Evolutionary conservation across 2,329 filamentous ascomycete genomes (phyloP).

Genomic region (Acarospora socialis): DNA sequence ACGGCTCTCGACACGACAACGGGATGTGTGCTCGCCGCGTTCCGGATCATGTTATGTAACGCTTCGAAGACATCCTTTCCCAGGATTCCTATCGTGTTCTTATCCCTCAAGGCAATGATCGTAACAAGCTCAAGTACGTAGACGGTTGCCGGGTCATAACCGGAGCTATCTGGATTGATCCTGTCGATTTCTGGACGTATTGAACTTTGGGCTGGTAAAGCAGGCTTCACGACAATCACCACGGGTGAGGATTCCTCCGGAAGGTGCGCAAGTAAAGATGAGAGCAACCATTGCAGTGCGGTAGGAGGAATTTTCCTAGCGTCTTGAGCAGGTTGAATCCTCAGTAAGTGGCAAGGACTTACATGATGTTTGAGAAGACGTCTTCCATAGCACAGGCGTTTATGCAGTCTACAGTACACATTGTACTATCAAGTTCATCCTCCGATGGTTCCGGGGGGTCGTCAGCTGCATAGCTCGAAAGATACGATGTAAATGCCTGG

Average conservation of each 20-base stretch:
- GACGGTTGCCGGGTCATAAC: constrained; percentile 73
- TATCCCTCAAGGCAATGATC: constrained; percentile 61
- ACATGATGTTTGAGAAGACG: constrained; percentile 72
- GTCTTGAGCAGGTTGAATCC: constrained; percentile 10
- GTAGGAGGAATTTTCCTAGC: constrained; percentile 46
- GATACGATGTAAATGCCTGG: constrained; percentile 88
- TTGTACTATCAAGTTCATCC: constrained; percentile 88
- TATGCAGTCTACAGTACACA: constrained; percentile 88
- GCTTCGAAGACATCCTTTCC: constrained; percentile 69
- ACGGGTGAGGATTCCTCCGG: constrained; percentile 70
- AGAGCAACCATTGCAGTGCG: constrained; percentile 48
- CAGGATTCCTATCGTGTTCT: constrained; percentile 54
- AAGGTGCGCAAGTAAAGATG: constrained; percentile 65
- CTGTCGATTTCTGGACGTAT: constrained; percentile 44
- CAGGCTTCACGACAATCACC: constrained; percentile 83
- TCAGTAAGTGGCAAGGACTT: constrained; percentile 24
- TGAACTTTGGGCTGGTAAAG: constrained; percentile 51
- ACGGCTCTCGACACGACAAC: constrained; percentile 72
- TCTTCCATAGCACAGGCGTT: constrained; percentile 75
- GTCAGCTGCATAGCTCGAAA: constrained; percentile 96
- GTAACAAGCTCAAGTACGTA: constrained; percentile 90
- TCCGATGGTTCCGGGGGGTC: constrained; percentile 95
- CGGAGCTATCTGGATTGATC: constrained; percentile 38
- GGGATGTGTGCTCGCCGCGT: constrained; percentile 63
- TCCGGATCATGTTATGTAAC: constrained; percentile 67